Percentiles rank a stretch among this genome's conserved stretches.
Conservation (phyloP, 2,329 filamentous ascomycete species). For the Paecilomyces dactylethromorphus region DNA sequence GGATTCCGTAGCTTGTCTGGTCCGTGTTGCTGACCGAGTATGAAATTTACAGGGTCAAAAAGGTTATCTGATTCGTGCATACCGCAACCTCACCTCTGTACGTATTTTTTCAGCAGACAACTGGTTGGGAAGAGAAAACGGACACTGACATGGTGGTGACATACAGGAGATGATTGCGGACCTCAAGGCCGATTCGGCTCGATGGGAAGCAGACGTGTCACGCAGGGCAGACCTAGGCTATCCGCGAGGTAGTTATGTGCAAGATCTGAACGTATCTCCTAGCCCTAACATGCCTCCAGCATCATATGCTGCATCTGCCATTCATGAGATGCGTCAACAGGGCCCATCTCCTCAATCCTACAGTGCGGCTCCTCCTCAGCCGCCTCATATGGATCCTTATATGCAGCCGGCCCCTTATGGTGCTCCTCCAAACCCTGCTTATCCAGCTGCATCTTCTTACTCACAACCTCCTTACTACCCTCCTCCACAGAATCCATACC, state of each 20-base stretch:
- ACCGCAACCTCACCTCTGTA: constrained; percentile 72
- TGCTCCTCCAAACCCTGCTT: constrained; percentile 27
- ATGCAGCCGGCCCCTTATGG: constrained; percentile 22
- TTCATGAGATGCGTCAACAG: constrained; percentile 33
- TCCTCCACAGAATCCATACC: constrained; percentile 20
- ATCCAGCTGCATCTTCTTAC: constrained; percentile 15
- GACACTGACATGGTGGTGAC: constrained; percentile 14
- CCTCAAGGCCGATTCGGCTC: constrained; percentile 47
- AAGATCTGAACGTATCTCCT: constrained; percentile 29
- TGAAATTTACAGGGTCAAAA: constrained; percentile 49
- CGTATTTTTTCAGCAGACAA: constrained; percentile 24
- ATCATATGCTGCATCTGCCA: constrained; percentile 28
- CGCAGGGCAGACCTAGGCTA: constrained; percentile 35
- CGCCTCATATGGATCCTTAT: constrained; percentile 29
- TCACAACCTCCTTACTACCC: constrained; percentile 8
- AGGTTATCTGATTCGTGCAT: constrained; percentile 73
- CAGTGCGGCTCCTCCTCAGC: constrained; percentile 25
- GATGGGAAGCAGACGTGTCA: constrained; percentile 42
- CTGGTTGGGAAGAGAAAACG: constrained; percentile 3
- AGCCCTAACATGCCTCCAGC: constrained; percentile 32
- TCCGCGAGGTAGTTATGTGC: constrained; percentile 36
- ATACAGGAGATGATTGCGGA: constrained; percentile 50
- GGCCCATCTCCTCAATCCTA: constrained; percentile 31
- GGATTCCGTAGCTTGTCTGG: constrained; percentile 6
- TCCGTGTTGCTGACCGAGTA: constrained; percentile 31